A percentile compares a stretch with the other conserved stretches of the same genome.
phyloP scores from a whole-genome alignment of 2,329 filamentous ascomycete species.

The Lachnellula willkommii region DNA sequence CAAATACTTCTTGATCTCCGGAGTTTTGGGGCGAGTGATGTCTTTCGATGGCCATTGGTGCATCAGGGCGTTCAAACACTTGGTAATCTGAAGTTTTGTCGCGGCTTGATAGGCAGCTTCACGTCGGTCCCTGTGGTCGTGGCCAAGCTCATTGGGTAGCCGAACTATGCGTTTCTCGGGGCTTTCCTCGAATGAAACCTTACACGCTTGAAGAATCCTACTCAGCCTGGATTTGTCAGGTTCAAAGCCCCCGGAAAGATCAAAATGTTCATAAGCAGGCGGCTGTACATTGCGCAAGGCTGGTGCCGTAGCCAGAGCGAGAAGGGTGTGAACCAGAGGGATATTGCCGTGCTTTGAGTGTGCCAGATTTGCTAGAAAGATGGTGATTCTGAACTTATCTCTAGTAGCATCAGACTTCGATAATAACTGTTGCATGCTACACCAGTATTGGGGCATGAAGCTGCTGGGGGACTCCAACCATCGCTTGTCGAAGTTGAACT shows the following conservation, averaged over 20 bases:
- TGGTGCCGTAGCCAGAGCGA: conserved; percentile 29
- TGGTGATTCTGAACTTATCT: conserved; percentile 28
- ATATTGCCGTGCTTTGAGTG: conserved; percentile 21
- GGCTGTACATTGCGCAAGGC: conserved; percentile 9
- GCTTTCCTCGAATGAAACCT: conserved; percentile 1
- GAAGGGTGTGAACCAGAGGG: conserved; percentile 27
- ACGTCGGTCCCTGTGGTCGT: background rate
- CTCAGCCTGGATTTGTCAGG: background rate
- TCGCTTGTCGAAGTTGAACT: conserved; percentile 15
- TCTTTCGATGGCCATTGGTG: conserved; percentile 6
- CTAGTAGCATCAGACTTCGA: background rate
- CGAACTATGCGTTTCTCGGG: conserved; percentile 6
- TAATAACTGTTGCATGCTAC: conserved; percentile 20
- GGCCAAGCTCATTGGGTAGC: conserved; percentile 1
- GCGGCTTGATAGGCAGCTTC: conserved; percentile 2
- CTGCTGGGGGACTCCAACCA: conserved; percentile 13
- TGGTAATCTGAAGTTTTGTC: conserved; percentile 2
- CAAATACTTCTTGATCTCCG: conserved; percentile 4
- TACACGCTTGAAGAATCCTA: background rate
- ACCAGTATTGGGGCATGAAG: conserved; percentile 22
- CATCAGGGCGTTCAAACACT: background rate
- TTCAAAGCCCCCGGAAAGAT: conserved; percentile 6
- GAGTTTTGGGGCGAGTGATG: background rate
- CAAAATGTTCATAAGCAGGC: conserved; percentile 3
- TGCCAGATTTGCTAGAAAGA: conserved; percentile 25